Evolutionary conservation across 2,329 filamentous ascomycete species (phyloP).

Genomic region (Hypocrella siamensis): DNA sequence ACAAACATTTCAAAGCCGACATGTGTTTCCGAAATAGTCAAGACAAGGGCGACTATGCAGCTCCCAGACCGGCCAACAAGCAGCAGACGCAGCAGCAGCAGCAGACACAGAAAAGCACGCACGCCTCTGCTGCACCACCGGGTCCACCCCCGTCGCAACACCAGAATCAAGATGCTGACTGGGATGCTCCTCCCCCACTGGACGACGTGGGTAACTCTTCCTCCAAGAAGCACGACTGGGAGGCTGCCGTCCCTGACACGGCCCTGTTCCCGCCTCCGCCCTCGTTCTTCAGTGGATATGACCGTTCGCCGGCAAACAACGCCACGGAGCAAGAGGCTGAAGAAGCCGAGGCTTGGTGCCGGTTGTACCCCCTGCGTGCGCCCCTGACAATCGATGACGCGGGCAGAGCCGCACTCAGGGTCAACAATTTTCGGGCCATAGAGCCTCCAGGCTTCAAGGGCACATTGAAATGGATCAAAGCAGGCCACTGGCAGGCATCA

Average conservation of each 20-base stretch:
- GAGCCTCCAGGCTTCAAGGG: slow-evolving; percentile 32
- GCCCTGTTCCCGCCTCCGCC: slow-evolving; percentile 59
- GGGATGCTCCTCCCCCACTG: slow-evolving; percentile 18
- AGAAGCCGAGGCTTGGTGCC: slow-evolving; percentile 51
- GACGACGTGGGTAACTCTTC: slow-evolving; percentile 13
- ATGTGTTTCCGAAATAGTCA: too few relatives aligned
- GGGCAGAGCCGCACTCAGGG: slow-evolving; percentile 29
- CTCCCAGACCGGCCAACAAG: too few relatives aligned
- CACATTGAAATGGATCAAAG: slow-evolving; percentile 24
- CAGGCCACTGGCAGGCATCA: slow-evolving; percentile 34
- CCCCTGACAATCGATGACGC: slow-evolving; percentile 33
- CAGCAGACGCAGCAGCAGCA: too few relatives aligned
- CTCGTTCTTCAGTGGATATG: slow-evolving; percentile 45
- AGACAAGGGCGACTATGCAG: too few relatives aligned
- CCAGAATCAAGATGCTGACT: slow-evolving; percentile 6
- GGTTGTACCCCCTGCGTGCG: slow-evolving; percentile 37
- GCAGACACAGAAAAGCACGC: too few relatives aligned
- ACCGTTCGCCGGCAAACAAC: slow-evolving; percentile 53
- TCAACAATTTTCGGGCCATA: slow-evolving; percentile 38
- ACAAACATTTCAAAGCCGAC: too few relatives aligned
- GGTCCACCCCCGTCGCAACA: too few relatives aligned
- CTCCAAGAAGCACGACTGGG: slow-evolving; percentile 44
- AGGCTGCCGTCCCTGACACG: slow-evolving; percentile 54
- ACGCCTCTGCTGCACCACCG: too few relatives aligned
- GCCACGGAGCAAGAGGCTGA: slow-evolving; percentile 48